Evolutionary conservation across 805 yeast genomes (phyloP), one percentile per base, ranked within the genome.

Genomic region (Candida silvatica): DNA sequence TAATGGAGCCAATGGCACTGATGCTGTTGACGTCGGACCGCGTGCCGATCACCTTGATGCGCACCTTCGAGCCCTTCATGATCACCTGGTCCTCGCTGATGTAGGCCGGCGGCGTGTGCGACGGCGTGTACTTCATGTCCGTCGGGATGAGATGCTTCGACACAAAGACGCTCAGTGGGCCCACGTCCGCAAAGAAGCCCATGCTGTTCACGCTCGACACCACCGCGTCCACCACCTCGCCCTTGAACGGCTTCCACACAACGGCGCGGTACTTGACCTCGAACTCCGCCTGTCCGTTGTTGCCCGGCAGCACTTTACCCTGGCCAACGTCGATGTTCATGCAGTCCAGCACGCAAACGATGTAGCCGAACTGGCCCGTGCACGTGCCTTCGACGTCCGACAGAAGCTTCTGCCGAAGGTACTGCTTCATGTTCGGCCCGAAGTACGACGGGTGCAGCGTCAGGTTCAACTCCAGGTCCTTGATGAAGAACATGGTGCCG

Each of bases 381-480:
- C 97, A 92, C 1, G 97, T 87, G 18, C 98, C 98, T 62, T 92
- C 98, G 29, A 92, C 98, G 55, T 92, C 98, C 45, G 85, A 87
- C 39, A 92, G 70, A 42, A 92, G 69, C 59, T 90, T 88, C 53
- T 87, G 84, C 54, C 94, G 77, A 47, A 92, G 67, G 53, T 78
- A 90, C 55, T 86, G 94, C 61, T 83, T 87, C 97, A 92, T 92
- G 48, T 88, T 94, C 3, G 97, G 96, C 2, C 98, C 98, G 54
- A 88, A 90, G 60, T 79, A 92, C 23, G 97, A 87, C 35, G 99
- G 99, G 60, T 90, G 98, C 37, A 92, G 78, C 31, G 97, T 88
- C 48, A 92, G 69, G 56, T 84, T 86, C 40, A 92, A 71, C 45
- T 97, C 81, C 46, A 92, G 74, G 62, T 92, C 97, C 63, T 92